A percentile compares a stretch with the other conserved stretches of the same genome.
phyloP scores from a whole-genome alignment of 1,284 basidiomycete species.

The Ustilago vetiveriae region DNA sequence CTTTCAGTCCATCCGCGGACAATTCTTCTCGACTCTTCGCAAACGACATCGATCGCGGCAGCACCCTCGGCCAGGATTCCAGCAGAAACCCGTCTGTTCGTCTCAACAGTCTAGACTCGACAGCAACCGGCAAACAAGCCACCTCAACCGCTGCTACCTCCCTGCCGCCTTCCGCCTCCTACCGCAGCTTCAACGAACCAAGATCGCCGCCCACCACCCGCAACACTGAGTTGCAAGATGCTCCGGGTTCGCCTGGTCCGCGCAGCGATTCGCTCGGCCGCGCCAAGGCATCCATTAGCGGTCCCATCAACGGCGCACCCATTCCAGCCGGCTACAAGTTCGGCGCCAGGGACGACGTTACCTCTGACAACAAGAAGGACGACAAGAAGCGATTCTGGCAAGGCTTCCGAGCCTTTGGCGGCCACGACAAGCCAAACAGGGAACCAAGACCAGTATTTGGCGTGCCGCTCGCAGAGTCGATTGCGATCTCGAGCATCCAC shows the following conservation, averaged over 20 bases:
- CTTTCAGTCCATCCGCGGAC: constrained; percentile 32
- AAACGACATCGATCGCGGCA: constrained; percentile 13
- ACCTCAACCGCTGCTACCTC: constrained; percentile 16
- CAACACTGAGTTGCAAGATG: constrained; percentile 22
- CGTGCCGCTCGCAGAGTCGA: constrained; percentile 84
- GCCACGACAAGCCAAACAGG: constrained; percentile 36
- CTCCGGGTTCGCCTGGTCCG: constrained; percentile 33
- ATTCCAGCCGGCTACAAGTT: constrained; percentile 91
- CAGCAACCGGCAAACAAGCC: constrained; percentile 17
- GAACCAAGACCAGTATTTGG: constrained; percentile 78
- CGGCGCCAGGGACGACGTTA: constrained; percentile 56
- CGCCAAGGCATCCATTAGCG: constrained; percentile 78
- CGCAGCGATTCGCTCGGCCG: constrained; percentile 26
- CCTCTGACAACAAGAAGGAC: constrained; percentile 32
- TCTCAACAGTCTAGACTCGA: constrained; percentile 36
- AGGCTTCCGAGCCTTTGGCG: constrained; percentile 49
- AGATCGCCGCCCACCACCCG: constrained; percentile 23
- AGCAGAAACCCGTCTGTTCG: constrained; percentile 13
- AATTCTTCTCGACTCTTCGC: constrained; percentile 5
- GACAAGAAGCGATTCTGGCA: constrained; percentile 66
- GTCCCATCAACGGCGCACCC: constrained; percentile 82
- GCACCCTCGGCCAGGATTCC: constrained; percentile 11
- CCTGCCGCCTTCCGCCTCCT: constrained; percentile 31
- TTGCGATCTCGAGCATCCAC: constrained; percentile 82
- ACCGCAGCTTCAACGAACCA: constrained; percentile 43